Percentiles rank a stretch among this genome's conserved stretches.
Evolutionary conservation across 108 stramenopile genomes (phyloP).

Genomic region (Skeletonema tropicum): DNA sequence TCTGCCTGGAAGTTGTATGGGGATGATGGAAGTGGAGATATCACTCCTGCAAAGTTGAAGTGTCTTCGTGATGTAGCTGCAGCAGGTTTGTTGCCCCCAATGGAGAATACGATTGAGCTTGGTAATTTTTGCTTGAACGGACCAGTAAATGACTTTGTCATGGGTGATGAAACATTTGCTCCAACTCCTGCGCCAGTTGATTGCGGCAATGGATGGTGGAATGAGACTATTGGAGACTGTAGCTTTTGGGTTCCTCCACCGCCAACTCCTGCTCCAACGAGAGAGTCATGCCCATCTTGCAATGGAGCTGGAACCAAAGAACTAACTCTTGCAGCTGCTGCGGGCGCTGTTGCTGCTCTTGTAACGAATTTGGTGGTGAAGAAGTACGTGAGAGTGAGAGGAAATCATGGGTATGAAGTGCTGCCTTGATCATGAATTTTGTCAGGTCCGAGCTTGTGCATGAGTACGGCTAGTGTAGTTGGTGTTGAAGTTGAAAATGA

Average conservation of each 20-base stretch:
- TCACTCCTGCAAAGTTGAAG: conserved; percentile 61
- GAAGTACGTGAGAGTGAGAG: conserved; percentile 28
- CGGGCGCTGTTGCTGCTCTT: conserved; percentile 92
- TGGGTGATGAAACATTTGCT: conserved; percentile 76
- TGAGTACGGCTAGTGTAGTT: neutral
- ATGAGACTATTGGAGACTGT: conserved; percentile 55
- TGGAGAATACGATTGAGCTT: conserved; percentile 18
- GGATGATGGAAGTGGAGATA: conserved; percentile 41
- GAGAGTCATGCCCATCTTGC: conserved; percentile 23
- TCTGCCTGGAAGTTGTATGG: conserved; percentile 74
- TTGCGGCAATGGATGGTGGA: conserved; percentile 87
- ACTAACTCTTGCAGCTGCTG: conserved; percentile 29
- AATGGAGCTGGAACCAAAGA: conserved; percentile 59
- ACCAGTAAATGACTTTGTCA: conserved; percentile 64
- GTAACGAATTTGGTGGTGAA: conserved; percentile 78
- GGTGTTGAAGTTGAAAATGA: too few relatives aligned
- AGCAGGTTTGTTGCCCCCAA: conserved; percentile 62
- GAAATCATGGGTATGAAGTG: conserved; percentile 22
- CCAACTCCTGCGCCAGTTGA: conserved; percentile 79
- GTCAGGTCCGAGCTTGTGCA: too few relatives aligned
- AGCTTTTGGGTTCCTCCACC: conserved; percentile 82
- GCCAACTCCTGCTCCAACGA: conserved; percentile 43
- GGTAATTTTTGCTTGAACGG: conserved; percentile 65
- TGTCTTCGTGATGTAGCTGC: conserved; percentile 66
- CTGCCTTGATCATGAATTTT: conserved; percentile 9